Evolutionary conservation across 805 yeast genomes (phyloP), one percentile per base, ranked within the genome.

Genomic region (Saccharomycodes ludwigii): DNA sequence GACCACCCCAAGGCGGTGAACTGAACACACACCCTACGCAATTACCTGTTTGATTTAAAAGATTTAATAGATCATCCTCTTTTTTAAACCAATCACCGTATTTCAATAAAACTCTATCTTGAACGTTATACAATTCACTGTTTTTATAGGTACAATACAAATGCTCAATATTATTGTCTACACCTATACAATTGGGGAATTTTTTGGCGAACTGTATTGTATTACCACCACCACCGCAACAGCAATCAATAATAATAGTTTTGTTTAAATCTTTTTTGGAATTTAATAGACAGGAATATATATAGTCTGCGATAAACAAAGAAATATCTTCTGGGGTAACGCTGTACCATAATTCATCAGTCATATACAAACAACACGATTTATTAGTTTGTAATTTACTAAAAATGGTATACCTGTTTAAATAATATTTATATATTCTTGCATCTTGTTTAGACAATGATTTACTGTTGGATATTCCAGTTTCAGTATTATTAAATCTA

Each of bases 1-100:
- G 79, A 0, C 94, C 94, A 21, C 91, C 93, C 94, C 93, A 82
- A 1, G 93, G 93, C 1, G 93, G 93, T 2, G 88, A 77, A n/a
- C 73, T 66, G 54, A 78, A 81, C 7, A 72, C 62, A 31, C 75
- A 59, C n/a, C n/a, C n/a, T n/a, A n/a, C n/a, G n/a, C n/a, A 41
- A 72, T 79, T 23, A 69, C 63, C 9, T 52, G 48, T 16, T 31
- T 20, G 10, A 34, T 24, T 26, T n/a, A n/a, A n/a, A n/a, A n/a
- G n/a, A n/a, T n/a, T n/a, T n/a, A n/a, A n/a, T 0, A 29, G 34
- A 36, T 51, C 50, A 28, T 39, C 28, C 8, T 32, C 28, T 2
- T 25, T 31, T 12, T 46, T 34, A 11, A 41, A 41, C 64, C 66
- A 76, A 38, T 73, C 76, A 2, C 71, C 73, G 19, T 42, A 52